Conservation (phyloP, 306 rosid genomes). For the Arachis stenosperma region DNA sequence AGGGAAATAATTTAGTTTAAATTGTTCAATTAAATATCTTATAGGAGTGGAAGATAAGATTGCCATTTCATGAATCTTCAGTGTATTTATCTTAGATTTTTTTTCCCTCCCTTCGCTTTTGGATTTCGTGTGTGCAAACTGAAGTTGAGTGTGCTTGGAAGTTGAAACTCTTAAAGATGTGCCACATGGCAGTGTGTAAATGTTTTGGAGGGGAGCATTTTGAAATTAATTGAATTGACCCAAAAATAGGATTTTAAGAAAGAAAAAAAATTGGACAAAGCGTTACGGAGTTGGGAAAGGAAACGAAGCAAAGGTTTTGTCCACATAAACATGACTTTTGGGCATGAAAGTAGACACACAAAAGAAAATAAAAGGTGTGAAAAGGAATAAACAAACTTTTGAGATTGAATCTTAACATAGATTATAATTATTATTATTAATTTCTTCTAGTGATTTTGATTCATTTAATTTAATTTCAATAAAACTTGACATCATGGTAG, state of each 20-base stretch:
- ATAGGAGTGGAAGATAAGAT: neutral
- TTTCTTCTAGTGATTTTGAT: neutral
- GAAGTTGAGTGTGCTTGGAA: constrained; percentile 1
- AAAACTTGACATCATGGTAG: no score
- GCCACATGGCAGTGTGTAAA: constrained; percentile 35
- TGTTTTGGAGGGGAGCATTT: neutral
- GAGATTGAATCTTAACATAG: constrained; percentile 7
- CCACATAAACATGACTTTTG: constrained; percentile 48
- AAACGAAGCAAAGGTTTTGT: constrained; percentile 21
- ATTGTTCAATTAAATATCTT: neutral
- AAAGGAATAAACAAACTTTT: neutral
- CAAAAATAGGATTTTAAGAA: neutral
- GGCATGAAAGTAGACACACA: constrained; percentile 27
- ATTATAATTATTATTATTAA: neutral
- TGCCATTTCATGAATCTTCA: neutral
- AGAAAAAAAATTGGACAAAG: constrained; percentile 28
- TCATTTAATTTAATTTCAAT: no score
- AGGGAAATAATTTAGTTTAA: neutral
- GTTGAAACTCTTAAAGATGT: neutral
- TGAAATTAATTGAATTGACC: constrained; percentile 30
- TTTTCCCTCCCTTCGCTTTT: neutral
- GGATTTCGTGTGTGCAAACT: constrained; percentile 36
- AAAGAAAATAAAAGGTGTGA: neutral
- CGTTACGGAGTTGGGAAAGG: constrained; percentile 50
- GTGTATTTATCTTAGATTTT: neutral